Conservation (phyloP, 371 early-diverging fungal genomes). For the Fennellomyces sp. region DNA sequence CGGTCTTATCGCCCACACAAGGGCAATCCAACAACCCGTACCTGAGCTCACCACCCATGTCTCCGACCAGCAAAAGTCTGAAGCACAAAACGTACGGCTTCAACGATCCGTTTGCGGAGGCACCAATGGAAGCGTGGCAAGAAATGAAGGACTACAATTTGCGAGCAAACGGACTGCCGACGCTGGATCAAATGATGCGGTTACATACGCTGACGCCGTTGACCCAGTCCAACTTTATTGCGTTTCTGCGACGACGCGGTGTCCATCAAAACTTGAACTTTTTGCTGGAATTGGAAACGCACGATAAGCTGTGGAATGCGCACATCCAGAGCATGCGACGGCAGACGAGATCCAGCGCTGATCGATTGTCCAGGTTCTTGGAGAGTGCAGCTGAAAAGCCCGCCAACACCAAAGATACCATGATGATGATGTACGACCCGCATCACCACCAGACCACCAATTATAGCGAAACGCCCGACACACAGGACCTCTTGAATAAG, state of each 20-base stretch:
- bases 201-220: conserved; percentile 40
- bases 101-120: conserved; percentile 44
- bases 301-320: conserved; percentile 50
- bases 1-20: conserved; percentile 16
- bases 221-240: conserved; percentile 40
- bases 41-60: conserved; percentile 5
- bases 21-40: conserved; percentile 38
- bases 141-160: conserved; percentile 55
- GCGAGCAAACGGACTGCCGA: conserved; percentile 49
- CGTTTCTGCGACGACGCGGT: conserved; percentile 36
- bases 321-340: conserved; percentile 31
- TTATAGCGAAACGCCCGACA: conserved; percentile 32
- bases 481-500: conserved; percentile 26
- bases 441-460: neutral
- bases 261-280: conserved; percentile 50
- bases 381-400: conserved; percentile 10
- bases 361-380: conserved; percentile 32
- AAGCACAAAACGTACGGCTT: conserved; percentile 43
- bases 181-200: conserved; percentile 53
- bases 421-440: conserved; percentile 8
- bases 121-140: conserved; percentile 56
- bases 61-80: conserved; percentile 5
- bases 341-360: conserved; percentile 21
- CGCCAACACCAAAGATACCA: conserved; percentile 16
- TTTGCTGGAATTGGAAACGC: conserved; percentile 47